A percentile compares a stretch with the other conserved stretches of the same genome.
These are phyloP conservation scores for Pittosporum tobira DNA, from an alignment of 129 eudicot genomes.

Conservation along the genomic window DNA sequence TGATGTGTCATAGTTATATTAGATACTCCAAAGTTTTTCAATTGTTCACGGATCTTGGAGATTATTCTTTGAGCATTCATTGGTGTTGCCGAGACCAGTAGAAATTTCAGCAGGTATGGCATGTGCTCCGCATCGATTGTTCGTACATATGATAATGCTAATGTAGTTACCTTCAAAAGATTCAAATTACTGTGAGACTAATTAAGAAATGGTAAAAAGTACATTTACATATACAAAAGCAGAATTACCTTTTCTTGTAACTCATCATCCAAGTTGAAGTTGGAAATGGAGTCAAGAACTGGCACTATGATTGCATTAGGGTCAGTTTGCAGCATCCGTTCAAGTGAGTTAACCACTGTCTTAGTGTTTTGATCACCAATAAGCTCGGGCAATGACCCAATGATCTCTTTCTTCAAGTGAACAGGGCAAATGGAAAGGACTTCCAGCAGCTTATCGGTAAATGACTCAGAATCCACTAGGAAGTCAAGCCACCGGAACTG, in stretches of 20 bases:
- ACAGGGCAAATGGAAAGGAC: constrained; percentile 66
- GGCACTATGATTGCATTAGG: constrained; percentile 49
- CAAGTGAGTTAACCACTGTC: constrained; percentile 53
- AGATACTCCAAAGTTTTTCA: constrained; percentile 48
- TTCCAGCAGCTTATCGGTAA: constrained; percentile 55
- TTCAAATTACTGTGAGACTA: constrained; percentile 5
- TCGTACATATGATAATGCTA: constrained; percentile 68
- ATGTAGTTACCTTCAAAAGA: constrained; percentile 53
- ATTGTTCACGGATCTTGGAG: constrained; percentile 62
- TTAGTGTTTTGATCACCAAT: constrained; percentile 55
- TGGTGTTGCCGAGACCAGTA: constrained; percentile 59
- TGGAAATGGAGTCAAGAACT: constrained; percentile 65
- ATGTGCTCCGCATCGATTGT: constrained; percentile 64
- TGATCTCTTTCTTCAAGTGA: constrained; percentile 70
- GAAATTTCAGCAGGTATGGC: constrained; percentile 64
- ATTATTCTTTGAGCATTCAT: constrained; percentile 61
- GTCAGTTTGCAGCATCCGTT: constrained; percentile 66
- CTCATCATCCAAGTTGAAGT: constrained; percentile 61
- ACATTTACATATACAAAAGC: background rate
- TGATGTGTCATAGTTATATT: constrained; percentile 37
- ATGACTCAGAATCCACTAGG: constrained; percentile 51
- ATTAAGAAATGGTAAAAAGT: background rate
- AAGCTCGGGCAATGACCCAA: constrained; percentile 76
- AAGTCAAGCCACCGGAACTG: constrained; percentile 89
- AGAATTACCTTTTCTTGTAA: constrained; percentile 64